Percentiles rank a stretch among this genome's conserved stretches.
Conservation (phyloP, 148 eudicot genomes). For the Spergularia bocconei region DNA sequence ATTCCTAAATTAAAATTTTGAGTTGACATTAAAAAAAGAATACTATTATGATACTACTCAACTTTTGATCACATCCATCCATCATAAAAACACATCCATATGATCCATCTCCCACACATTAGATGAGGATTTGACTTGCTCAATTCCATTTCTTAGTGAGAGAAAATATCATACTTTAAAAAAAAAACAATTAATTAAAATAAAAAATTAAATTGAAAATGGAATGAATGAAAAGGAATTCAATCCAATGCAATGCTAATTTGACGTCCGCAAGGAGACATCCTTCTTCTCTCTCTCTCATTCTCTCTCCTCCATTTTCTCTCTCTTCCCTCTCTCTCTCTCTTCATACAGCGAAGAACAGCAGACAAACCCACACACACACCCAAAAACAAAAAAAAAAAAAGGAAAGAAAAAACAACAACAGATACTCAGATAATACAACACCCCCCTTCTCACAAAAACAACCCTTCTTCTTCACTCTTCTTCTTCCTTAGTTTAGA, state of each 20-base stretch:
- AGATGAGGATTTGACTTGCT: constrained; percentile 33
- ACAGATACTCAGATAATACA: constrained; percentile 20
- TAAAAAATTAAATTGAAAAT: constrained; percentile 4
- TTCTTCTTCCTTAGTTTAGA: constrained; percentile 11
- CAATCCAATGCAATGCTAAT: constrained; percentile 59
- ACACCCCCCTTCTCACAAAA: not conserved
- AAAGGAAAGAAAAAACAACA: constrained; percentile 11
- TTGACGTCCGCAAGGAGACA: constrained; percentile 85
- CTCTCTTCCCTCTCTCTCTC: constrained; percentile 49
- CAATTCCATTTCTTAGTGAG: not conserved
- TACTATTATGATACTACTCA: no score
- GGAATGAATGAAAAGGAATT: constrained; percentile 29
- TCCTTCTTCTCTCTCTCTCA: constrained; percentile 16
- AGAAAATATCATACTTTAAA: no score
- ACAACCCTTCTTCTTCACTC: not conserved
- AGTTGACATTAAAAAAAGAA: no score
- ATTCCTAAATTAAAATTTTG: no score
- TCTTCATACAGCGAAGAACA: constrained; percentile 46
- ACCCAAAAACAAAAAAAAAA: not conserved
- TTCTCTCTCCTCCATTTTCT: constrained; percentile 34
- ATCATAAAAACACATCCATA: constrained; percentile 1
- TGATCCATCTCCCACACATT: constrained; percentile 18
- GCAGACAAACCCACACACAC: constrained; percentile 22
- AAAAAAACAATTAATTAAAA: not conserved
- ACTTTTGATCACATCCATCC: no score